phyloP scores from a whole-genome alignment of 1,284 basidiomycete species.

The Ganoderma boninense region DNA sequence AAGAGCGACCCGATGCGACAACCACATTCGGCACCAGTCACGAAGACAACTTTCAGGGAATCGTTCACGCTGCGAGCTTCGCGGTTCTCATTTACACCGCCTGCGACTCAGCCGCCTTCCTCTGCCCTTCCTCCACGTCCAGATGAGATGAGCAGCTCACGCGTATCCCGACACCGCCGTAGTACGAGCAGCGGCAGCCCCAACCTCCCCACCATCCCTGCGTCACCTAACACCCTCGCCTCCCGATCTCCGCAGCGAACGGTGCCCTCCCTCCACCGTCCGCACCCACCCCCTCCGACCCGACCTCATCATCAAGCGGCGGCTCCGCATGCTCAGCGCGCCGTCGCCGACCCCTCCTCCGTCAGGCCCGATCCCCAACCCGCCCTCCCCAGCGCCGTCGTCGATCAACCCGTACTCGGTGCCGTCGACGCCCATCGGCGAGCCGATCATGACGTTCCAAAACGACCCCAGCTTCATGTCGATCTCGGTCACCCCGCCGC shows the following conservation, averaged over 20 bases:
- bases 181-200: slow-evolving; percentile 48
- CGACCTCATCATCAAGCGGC: slow-evolving; percentile 55
- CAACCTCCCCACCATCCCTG: slow-evolving; percentile 52
- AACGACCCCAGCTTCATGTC: slow-evolving; percentile 68
- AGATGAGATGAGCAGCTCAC: slow-evolving; percentile 50
- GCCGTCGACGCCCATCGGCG: slow-evolving; percentile 55
- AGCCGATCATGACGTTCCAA: slow-evolving; percentile 62
- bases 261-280: slow-evolving; percentile 48
- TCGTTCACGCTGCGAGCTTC: slow-evolving; percentile 61
- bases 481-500: slow-evolving; percentile 51
- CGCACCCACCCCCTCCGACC: slow-evolving; percentile 43
- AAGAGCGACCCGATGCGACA: slow-evolving; percentile 31
- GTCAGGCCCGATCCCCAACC: slow-evolving; percentile 33
- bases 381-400: slow-evolving; percentile 35
- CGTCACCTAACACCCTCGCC: slow-evolving; percentile 49
- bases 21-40: slow-evolving; percentile 35
- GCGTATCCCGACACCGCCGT: slow-evolving; percentile 42
- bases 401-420: slow-evolving; percentile 38
- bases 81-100: slow-evolving; percentile 68
- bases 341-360: slow-evolving; percentile 49
- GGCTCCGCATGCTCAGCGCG: slow-evolving; percentile 69
- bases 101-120: slow-evolving; percentile 63
- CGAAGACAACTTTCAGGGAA: slow-evolving; percentile 59
- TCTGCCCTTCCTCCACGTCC: slow-evolving; percentile 64
- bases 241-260: slow-evolving; percentile 54